Base-by-base conservation (phyloP, 2,329 filamentous ascomycete genomes). In the Fusarium succisae region DNA sequence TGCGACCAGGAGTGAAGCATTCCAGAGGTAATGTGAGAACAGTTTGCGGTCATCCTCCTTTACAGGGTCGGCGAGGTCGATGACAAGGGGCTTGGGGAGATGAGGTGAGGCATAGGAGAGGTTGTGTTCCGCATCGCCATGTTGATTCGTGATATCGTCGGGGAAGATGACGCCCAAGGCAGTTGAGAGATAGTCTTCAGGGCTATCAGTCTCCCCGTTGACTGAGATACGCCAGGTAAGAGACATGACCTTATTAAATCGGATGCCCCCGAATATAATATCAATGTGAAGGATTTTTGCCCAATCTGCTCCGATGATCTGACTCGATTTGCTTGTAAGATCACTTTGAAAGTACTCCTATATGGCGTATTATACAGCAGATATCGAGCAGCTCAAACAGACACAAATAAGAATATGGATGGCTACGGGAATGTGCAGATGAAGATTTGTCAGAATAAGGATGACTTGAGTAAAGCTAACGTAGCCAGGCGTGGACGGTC, bases 21-120 rank as follows among this genome's bases (percentile, higher is more conserved):
- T 94, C 92, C 92, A 94, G 32, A 94, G 82, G 80, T 91, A 93
- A 79, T 94, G 92, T 70, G 90, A 90, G 79, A 93, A 94, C 50
- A 94, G 86, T 26, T 82, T 80, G 56, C 91, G 83, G 75, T 90
- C 88, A 37, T 86, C 82, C 62, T 91, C 89, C 38, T 81, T 83
- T 38, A 83, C 79, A 18, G 83, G 90, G 75, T 89, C 84, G 28
- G 85, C 81, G 24, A 89, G 83, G 14, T 82, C 81, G 75, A 89
- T 82, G 50, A 79, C 73, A 50, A 89, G 77, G 17, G 84, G 83
- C 59, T 78, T 80, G 22, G 84, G 86, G 22, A 89, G 83, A 66
- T 84, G 83, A 43, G 84, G 88, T 66, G 86, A 90, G 26, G 82
- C 84, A 82, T 93, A 94, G 37, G 90, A 76, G 39, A 94, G 86